Evolutionary conservation across 441 rosid genomes (phyloP), one percentile per base, ranked within the genome.

Genomic region (Eutrema salsugineum): DNA sequence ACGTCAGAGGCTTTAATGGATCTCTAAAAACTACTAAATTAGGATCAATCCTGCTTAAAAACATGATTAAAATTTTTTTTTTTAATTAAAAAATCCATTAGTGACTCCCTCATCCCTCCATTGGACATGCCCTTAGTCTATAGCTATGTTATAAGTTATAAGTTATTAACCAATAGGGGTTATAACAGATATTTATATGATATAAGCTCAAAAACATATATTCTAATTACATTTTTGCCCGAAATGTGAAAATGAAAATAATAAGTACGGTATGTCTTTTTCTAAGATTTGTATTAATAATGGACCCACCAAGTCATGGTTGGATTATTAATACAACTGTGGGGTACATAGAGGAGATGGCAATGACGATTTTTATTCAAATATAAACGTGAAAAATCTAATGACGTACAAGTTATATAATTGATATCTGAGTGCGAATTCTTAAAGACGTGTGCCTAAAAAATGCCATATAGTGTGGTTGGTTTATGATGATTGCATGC

Each of bases 241-340:
- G 5, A 51, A n/a, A 35, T 44, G 8, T 36, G 16, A 36, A 49
- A 48, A 48, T 27, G 8, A n/a, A n/a, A 35, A 64, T 36, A 35
- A 49, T 43, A 53, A 5, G n/a, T n/a, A n/a, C n/a, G 4, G 50
- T 7, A 64, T 65, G 46, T 59, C 67, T 54, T n/a, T 43, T 16
- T 54, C 16, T 28, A 17, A 50, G 35, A 53, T 60, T 48, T 48
- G 22, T 53, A 68, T 3, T 11, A 36, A 61, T 27, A 27, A 15
- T 63, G 75, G 75, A 56, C 75, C 66, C 61, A 63, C 48, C 8
- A 51, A 35, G 46, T 55, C 27, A 11, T 63, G 16, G 53, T 61
- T 63, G 65, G 48, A 63, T 55, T 63, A 73, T 59, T 22, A 22
- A 3, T 22, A 7, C 11, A 53, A 61, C 75, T 75, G 75, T 39